A percentile compares a stretch with the other conserved stretches of the same genome.
phyloP scores from a whole-genome alignment of 371 early-diverging fungal genomes.

The Sanchytrium tribonematis region DNA sequence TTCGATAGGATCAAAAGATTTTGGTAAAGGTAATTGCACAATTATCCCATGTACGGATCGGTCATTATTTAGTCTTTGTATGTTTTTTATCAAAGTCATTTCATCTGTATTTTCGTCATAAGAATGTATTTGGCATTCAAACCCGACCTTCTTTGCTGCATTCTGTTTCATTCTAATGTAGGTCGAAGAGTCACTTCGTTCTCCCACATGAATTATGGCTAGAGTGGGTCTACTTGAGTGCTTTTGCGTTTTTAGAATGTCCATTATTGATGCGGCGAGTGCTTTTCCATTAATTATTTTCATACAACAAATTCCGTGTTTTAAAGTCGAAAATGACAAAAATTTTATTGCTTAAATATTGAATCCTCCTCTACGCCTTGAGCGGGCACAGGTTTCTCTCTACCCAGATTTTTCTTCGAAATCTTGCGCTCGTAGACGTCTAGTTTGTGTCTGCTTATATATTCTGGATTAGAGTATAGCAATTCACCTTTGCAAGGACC shows the following conservation, averaged over 20 bases:
- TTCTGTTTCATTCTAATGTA: constrained; percentile 73
- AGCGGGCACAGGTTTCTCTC: not conserved
- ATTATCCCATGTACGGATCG: constrained; percentile 54
- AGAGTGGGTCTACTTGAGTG: constrained; percentile 29
- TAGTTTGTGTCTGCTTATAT: constrained; percentile 13
- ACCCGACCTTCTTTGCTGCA: constrained; percentile 44
- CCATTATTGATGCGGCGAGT: not conserved
- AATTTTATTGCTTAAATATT: too few species aligned
- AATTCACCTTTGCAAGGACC: constrained; percentile 74
- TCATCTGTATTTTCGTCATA: constrained; percentile 2
- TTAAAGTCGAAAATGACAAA: too few species aligned
- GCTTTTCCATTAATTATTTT: constrained; percentile 1
- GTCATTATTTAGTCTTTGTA: constrained; percentile 40
- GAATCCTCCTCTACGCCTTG: not conserved
- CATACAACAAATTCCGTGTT: too few species aligned
- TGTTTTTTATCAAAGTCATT: constrained; percentile 19
- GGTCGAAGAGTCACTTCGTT: constrained; percentile 57
- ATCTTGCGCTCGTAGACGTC: not conserved
- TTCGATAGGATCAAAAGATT: constrained; percentile 34
- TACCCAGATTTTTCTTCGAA: not conserved
- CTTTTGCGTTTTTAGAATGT: not conserved
- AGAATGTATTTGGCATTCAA: not conserved
- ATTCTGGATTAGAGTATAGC: constrained; percentile 62
- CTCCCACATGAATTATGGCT: constrained; percentile 63
- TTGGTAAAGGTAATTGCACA: constrained; percentile 84